These are phyloP conservation scores for Neurospora sp. DNA, from an alignment of 495 filamentous ascomycete species.

Conservation along the genomic window DNA sequence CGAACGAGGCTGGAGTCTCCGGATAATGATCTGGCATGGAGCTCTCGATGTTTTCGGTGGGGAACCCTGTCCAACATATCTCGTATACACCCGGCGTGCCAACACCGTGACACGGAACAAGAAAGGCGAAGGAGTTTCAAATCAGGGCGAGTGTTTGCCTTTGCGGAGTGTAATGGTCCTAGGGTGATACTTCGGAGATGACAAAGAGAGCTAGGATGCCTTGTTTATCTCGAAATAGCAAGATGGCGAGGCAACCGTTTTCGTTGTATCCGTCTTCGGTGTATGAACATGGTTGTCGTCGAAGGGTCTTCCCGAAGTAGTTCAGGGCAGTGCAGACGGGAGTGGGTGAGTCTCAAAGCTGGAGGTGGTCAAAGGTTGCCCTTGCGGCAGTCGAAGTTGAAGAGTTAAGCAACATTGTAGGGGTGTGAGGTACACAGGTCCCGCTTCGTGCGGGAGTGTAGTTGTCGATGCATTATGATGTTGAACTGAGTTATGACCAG, in stretches of 20 bases:
- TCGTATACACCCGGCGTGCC: neutral
- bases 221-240: neutral
- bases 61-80: neutral
- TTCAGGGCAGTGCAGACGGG: neutral
- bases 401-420: neutral
- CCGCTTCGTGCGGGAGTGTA: neutral
- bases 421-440: neutral
- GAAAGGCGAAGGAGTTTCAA: neutral
- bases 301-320: neutral
- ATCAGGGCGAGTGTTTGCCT: neutral
- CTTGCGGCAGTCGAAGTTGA: neutral
- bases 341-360: neutral
- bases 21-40: neutral
- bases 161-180: neutral
- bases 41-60: neutral
- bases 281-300: neutral
- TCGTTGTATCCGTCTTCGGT: neutral
- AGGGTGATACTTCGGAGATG: neutral
- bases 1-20: neutral
- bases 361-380: neutral
- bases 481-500: neutral
- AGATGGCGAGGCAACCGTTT: neutral
- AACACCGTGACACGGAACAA: neutral
- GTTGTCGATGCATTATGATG: neutral
- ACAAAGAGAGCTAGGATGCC: neutral